Base-by-base conservation (phyloP, 495 filamentous ascomycete genomes). In the Clavariopsis aquatica region DNA sequence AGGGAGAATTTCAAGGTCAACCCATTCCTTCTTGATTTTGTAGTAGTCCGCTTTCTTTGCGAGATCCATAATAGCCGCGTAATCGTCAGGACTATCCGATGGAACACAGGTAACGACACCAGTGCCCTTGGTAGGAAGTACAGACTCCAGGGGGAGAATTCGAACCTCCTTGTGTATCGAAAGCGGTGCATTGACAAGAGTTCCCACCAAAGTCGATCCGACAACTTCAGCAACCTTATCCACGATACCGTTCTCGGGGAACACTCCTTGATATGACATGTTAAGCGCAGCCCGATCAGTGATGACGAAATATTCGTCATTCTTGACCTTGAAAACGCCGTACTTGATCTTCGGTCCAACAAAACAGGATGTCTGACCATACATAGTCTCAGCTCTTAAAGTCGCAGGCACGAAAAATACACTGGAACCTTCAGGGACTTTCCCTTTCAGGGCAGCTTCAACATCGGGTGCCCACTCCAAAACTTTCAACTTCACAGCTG, bases 11-110 rank as follows among this genome's bases (percentile, higher is more conserved):
- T 96, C 91, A 46, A 66, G 49, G 71, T 94, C 87, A 2, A 87
- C 93, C 94, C 94, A 98, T 72, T 98, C 93, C 78, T 94, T 96
- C 78, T 95, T 86, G 76, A 98, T 98, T 51, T 87, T 87, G 75
- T 98, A 97, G 78, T 89, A 97, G 1, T 97, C 94, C n/a, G 93
- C 83, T 81, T 98, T 98, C 82, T 97, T 97, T 26, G 87, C 85
- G 60, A 98, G 83, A 61, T 98, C 94, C 31, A 81, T 81, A 46
- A 95, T 80, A 19, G 91, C 98, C 58, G 91, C 91, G 75, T 89
- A 98, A 74, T 98, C 94, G 69, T 98, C 93, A 1, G 94, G 94
- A 64, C 89, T 93, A 77, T 98, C 93, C 0, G 90, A 95, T 28
- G 94, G 94, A 12, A 98, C 94, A 22, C 85, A 97, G 5, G 92